Evolutionary conservation across 108 stramenopile genomes (phyloP), one percentile per base, ranked within the genome.

Genomic region (Nitzschia sp.): DNA sequence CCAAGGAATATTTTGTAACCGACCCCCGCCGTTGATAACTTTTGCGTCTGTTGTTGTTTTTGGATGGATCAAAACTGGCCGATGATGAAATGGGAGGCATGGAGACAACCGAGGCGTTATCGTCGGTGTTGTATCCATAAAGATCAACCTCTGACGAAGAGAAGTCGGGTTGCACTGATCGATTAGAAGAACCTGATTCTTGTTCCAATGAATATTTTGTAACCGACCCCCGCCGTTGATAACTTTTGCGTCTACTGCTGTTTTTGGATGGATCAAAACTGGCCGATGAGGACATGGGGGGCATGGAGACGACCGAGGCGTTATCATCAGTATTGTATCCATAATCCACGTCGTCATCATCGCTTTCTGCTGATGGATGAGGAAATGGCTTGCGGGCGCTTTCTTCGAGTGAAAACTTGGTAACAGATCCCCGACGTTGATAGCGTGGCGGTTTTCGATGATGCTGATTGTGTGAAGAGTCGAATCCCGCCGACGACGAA

Each of bases 41-140:
- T 19, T 51, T 8, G 11, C 21, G 49, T 51, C 49, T 17, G 4
- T 4, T 9, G 11, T 4, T 4, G 21, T 51, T 23, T 21, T 9
- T n/a, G 49, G 49, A 51, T 15, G 8, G 38, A 5, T 17, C 13
- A 23, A 19, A 19, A 4, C 19, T 4, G 4, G 49, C 49, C 17
- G 49, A 51, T 8, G 17, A n/a, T 19, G 49, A 51, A 19, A 51
- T 4, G 19, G 49, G 49, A 8, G 49, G 49, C 49, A 51, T 51
- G 19, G 49, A 51, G 5, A 51, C 49, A 19, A 51, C 49, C 13
- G 56, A 57, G 6, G 27, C 56, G 35, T 32, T 59, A 45, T 34
- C n/a, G 61, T 62, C 61, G n/a, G 31, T 34, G 21, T 62, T 34
- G 36, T 31, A 62, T 8, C 61, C 61, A 62, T 62, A 62, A 34